phyloP scores from a whole-genome alignment of 495 filamentous ascomycete genomes.

The Penicillium tannophilum region DNA sequence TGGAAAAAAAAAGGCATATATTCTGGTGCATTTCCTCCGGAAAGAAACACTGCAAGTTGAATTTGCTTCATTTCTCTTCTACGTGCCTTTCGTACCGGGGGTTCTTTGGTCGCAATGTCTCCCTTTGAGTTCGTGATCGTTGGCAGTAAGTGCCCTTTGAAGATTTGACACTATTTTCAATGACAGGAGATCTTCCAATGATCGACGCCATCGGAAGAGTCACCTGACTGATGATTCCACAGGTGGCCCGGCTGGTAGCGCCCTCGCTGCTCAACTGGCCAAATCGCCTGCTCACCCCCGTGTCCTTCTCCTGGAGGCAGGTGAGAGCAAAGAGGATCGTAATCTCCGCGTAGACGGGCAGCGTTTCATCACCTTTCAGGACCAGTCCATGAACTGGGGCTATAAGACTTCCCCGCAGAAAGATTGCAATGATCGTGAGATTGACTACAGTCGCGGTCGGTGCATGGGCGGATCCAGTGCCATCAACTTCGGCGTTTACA shows the following conservation, averaged over 20 bases:
- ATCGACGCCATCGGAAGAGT: background rate
- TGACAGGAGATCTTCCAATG: no score
- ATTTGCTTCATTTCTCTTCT: background rate
- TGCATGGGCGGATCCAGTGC: slow-evolving; percentile 60
- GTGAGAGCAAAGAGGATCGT: slow-evolving; percentile 47
- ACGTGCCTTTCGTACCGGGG: no score
- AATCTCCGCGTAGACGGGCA: slow-evolving; percentile 50
- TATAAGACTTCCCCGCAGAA: slow-evolving; percentile 57
- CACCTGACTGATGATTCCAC: background rate
- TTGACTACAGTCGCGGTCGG: slow-evolving; percentile 57
- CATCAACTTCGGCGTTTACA: slow-evolving; percentile 62
- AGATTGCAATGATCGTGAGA: slow-evolving; percentile 43
- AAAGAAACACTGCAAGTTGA: background rate
- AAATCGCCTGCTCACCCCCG: slow-evolving; percentile 40
- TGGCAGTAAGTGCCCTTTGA: background rate
- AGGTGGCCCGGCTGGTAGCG: slow-evolving; percentile 56
- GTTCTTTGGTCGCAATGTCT: background rate
- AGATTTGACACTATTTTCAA: no score
- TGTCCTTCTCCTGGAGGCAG: slow-evolving; percentile 58
- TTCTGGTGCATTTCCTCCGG: background rate
- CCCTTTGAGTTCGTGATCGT: background rate
- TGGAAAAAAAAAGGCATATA: background rate
- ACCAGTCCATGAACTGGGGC: slow-evolving; percentile 54
- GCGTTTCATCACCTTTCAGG: slow-evolving; percentile 47
- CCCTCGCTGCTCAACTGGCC: slow-evolving; percentile 47